phyloP scores from a whole-genome alignment of 2,329 filamentous ascomycete genomes.

The Verticillium isaacii region DNA sequence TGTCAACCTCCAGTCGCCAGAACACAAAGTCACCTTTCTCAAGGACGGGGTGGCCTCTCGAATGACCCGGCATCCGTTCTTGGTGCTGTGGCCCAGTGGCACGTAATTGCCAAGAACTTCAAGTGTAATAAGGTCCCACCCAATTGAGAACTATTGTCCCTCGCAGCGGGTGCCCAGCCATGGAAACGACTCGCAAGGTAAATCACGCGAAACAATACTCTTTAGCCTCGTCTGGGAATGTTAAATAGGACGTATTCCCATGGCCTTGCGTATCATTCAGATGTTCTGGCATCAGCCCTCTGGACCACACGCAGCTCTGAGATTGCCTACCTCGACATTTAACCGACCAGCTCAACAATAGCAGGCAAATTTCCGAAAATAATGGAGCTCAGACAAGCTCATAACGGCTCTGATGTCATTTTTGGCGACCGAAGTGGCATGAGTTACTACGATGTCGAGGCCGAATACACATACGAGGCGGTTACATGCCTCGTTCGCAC shows the following conservation, averaged over 20 bases:
- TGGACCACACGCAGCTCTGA: too few species aligned
- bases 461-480: background rate
- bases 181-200: background rate
- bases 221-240: too few species aligned
- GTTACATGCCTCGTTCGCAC: background rate
- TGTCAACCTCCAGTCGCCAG: too few species aligned
- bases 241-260: too few species aligned
- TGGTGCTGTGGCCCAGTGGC: background rate
- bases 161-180: background rate
- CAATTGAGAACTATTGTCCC: background rate
- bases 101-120: background rate
- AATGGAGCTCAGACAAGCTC: background rate
- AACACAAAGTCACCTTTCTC: too few species aligned
- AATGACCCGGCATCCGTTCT: too few species aligned
- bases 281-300: too few species aligned
- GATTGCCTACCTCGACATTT: too few species aligned
- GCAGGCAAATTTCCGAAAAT: background rate
- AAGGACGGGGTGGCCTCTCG: too few species aligned
- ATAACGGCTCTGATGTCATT: background rate
- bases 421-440: background rate
- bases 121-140: background rate
- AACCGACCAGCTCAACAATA: too few species aligned
- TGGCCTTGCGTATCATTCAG: too few species aligned
- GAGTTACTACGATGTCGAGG: background rate
- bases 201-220: background rate